A percentile compares a stretch with the other conserved stretches of the same genome.
These are phyloP conservation scores for Aphanomyces astaci DNA, from an alignment of 352 stramenopile species.

Conservation along the genomic window DNA sequence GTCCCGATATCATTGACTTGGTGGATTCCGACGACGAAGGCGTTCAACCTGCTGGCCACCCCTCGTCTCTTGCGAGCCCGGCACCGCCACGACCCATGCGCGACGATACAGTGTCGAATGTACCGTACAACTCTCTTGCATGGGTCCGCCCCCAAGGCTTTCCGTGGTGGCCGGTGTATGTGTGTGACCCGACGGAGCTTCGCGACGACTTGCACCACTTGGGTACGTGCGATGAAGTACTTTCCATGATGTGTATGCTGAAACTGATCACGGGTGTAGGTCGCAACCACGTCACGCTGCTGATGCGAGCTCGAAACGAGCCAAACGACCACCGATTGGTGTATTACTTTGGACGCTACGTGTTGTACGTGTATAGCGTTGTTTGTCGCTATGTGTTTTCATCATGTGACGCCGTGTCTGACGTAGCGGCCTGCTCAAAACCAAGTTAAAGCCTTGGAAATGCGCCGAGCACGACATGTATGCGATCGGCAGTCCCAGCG, in stretches of 20 bases:
- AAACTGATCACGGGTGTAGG: background rate
- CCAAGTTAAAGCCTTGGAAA: conserved; percentile 1
- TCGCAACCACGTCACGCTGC: background rate
- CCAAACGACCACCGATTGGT: background rate
- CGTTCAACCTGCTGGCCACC: too few species aligned
- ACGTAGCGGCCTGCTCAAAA: background rate
- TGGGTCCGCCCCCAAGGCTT: background rate
- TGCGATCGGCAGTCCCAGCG: background rate
- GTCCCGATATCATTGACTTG: conserved; percentile 4
- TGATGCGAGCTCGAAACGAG: background rate
- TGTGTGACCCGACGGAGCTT: background rate
- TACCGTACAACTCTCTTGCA: conserved; percentile 2
- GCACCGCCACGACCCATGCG: too few species aligned
- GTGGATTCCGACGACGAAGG: conserved; percentile 2
- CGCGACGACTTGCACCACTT: conserved; percentile 2
- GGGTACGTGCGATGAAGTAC: background rate
- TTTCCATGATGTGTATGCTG: background rate
- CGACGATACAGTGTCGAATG: background rate
- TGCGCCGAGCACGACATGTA: background rate
- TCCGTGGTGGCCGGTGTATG: conserved; percentile 6
- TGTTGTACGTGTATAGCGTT: conserved; percentile 1
- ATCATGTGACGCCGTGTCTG: background rate
- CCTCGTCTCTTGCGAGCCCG: too few species aligned
- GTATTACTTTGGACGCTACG: conserved; percentile 3
- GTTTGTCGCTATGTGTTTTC: background rate